Base-by-base conservation (phyloP, 345 rosid species). In the Firmiana major region DNA sequence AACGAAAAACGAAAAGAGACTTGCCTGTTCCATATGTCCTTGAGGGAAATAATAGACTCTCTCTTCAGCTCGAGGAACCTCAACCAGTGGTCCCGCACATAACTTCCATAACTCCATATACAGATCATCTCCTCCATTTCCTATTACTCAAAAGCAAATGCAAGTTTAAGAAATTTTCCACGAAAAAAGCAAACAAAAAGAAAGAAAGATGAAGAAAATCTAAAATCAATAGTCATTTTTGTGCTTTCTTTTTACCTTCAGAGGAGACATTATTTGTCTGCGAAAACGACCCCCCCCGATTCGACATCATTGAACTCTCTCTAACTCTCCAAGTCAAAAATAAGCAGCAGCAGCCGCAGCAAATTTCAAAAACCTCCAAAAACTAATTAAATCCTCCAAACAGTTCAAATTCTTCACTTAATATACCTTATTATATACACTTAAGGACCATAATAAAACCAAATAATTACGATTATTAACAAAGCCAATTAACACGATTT, bases 21-120 rank as follows among this genome's bases (percentile, higher is more conserved):
- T 71, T 78, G 84, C 99, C 83, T 95, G 99, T 72, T 95, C 98
- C 94, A 95, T 91, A 85, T 95, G 98, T 16, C 98, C 98, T 81
- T 94, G 98, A 45, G 98, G 98, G 76, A 94, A 90, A 75, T 94
- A 95, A 85, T 79, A 91, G 19, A 95, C 98, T 65, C 86, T 84
- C 77, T 92, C 90, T 31, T 79, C 82, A 62, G 57, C 28, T 78
- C 79, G 84, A 15, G 99, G 99, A 62, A 93, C 85, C 64, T 92
- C 96, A 66, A 92, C 96, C 9, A 90, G 78, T 71, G 97, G 93
- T 31, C 98, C 98, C 22, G 99, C 97, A 75, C 96, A 92, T 38
- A 90, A 88, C 78, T 88, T 91, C 99, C 99, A 95, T 38, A 92
- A 77, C 91, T 90, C 96, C 40, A 80, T 76, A 63, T 89, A 89